Base-by-base conservation (phyloP, 106 monocot species). In the Chionographis japonica region DNA sequence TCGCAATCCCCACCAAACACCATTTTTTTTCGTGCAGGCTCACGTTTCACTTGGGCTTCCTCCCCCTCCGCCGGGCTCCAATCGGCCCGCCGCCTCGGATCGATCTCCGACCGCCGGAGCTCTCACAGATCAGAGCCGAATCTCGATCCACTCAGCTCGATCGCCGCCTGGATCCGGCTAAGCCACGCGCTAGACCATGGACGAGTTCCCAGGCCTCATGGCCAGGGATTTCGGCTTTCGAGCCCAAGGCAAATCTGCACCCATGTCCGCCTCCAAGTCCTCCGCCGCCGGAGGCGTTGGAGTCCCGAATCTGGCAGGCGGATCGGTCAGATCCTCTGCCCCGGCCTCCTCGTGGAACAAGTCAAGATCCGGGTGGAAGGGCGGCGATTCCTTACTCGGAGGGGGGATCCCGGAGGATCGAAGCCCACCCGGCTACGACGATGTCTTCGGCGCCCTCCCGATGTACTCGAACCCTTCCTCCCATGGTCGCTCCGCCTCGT, bases 221-320 rank as follows among this genome's bases (percentile, higher is more conserved):
- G 71, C 78, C 69, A 72, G 83, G 14, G 86, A 90, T 43, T 81
- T 84, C 70, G 90, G 90, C 2, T 46, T 84, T 61, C 86, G 75
- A 2, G 80, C 86, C 10, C 83, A 86, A 67, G 83, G 80, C 36
- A 90, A 86, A 52, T 20, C 77, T 38, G 83, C 75, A 4, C 90
- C 90, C 54, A 86, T 86, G 88, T 65, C 85, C 20, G 49, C 79
- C 38, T 61, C 79, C 37, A 56, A 63, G 72, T n/a, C 66, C 38
- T 35, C 57, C 52, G 14, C 60, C 15, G 17, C 63, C 60, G 27
- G 27, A 27, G 27, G 27, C 27, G 27, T 27, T 1, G 27, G 27
- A 27, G 27, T 27, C 27, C 27, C 27, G 27, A 27, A 27, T 27
- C 27, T 27, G 27, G 27, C 27, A 27, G 40, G 50, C 56, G 40